A percentile compares a stretch with the other conserved stretches of the same genome.
phyloP scores from a whole-genome alignment of 495 filamentous ascomycete genomes.

The Aspergillus biplanus region DNA sequence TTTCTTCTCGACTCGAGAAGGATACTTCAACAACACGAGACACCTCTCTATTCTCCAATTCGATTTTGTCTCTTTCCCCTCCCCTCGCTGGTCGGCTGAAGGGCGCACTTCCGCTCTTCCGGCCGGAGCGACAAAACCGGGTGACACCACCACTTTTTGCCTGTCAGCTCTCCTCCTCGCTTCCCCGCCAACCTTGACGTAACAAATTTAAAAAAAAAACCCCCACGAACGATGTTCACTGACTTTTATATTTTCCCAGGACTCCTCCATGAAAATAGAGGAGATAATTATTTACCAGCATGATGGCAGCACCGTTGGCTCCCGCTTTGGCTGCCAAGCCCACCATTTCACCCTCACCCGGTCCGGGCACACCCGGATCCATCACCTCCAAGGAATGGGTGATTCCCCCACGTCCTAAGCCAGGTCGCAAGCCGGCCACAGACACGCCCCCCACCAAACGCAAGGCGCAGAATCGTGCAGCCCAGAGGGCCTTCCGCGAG shows the following conservation, averaged over 20 bases:
- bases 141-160: slow-evolving; percentile 22
- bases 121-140: slow-evolving; percentile 34
- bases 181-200: slow-evolving; percentile 7
- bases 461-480: slow-evolving; percentile 91
- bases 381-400: slow-evolving; percentile 84
- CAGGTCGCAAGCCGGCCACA: slow-evolving; percentile 89
- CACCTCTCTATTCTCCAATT: background rate
- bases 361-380: slow-evolving; percentile 47
- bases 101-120: slow-evolving; percentile 49
- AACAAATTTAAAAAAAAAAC: background rate
- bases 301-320: slow-evolving; percentile 43
- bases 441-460: slow-evolving; percentile 91
- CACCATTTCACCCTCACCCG: slow-evolving; percentile 45
- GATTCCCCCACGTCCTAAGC: slow-evolving; percentile 84
- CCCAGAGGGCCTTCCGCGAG: slow-evolving; percentile 90
- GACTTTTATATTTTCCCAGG: slow-evolving; percentile 1
- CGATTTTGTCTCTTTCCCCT: background rate
- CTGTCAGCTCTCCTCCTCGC: slow-evolving; percentile 22
- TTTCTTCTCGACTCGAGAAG: slow-evolving; percentile 7
- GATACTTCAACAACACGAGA: background rate
- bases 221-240: slow-evolving; percentile 4
- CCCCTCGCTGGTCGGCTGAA: slow-evolving; percentile 41
- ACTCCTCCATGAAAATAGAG: slow-evolving; percentile 1
- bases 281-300: slow-evolving; percentile 24
- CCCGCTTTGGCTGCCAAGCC: slow-evolving; percentile 43